These are phyloP conservation scores for Aspergillus steynii DNA, from an alignment of 495 filamentous ascomycete species.

Conservation along the genomic window DNA sequence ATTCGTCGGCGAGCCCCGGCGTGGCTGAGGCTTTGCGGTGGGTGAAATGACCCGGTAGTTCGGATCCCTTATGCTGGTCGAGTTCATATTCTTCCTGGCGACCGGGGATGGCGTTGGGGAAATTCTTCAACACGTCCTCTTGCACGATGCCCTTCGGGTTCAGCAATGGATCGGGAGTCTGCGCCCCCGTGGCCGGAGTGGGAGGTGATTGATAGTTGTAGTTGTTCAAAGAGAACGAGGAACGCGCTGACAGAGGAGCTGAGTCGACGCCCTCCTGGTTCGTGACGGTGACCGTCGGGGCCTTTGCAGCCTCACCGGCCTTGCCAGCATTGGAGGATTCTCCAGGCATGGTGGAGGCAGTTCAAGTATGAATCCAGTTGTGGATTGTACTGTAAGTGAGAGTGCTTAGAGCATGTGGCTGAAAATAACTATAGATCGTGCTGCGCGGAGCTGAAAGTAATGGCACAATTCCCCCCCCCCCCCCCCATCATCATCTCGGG, in stretches of 20 bases:
- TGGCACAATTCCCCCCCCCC: too few relatives aligned
- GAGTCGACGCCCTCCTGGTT: constrained; percentile 9
- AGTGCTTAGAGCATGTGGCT: too few relatives aligned
- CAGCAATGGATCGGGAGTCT: constrained; percentile 18
- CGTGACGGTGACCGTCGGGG: neutral
- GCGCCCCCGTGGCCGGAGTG: constrained; percentile 18
- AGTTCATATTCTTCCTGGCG: constrained; percentile 8
- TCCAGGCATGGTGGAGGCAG: too few relatives aligned
- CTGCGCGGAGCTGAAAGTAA: too few relatives aligned
- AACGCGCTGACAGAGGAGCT: constrained; percentile 8
- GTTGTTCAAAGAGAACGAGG: constrained; percentile 13
- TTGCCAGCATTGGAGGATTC: too few relatives aligned
- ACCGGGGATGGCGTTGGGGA: constrained; percentile 9
- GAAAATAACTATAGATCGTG: too few relatives aligned
- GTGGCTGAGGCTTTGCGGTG: neutral
- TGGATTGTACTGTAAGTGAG: too few relatives aligned
- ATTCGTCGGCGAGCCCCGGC: constrained; percentile 7
- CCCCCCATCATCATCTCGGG: too few relatives aligned
- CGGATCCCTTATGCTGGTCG: neutral
- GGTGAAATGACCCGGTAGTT: neutral
- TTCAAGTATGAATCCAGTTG: too few relatives aligned
- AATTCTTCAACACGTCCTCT: constrained; percentile 6
- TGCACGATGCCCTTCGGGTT: constrained; percentile 2
- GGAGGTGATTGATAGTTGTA: neutral
- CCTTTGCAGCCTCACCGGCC: neutral